Evolutionary conservation across 768 basidiomycete genomes (phyloP), one percentile per base, ranked within the genome.

Genomic region (Suillus hirtellus): DNA sequence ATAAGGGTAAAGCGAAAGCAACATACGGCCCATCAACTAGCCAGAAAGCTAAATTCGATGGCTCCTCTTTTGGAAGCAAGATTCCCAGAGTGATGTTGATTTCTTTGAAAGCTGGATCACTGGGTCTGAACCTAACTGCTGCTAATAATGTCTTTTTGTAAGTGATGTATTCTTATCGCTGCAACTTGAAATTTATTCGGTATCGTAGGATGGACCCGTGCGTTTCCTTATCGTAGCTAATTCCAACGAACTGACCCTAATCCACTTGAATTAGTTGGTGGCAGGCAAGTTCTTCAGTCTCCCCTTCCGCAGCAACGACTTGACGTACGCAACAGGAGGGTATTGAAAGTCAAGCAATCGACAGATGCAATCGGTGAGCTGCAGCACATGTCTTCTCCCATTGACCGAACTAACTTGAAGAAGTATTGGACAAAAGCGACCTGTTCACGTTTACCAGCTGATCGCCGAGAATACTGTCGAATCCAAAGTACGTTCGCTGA

Each of bases 401-500:
- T 64, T 38, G 52, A 60, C 55, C 21, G 49, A 37, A 31, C 60
- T 62, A 42, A 70, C 21, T 44, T 62, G 27, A 46, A 44, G 5
- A 63, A 81, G 84, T 59, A 93, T 94, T 65, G 94, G 94, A 15
- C 94, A 96, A 73, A 90, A 76, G 66, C 93, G 89, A 72, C 79
- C 84, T 1, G 93, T 96, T 38, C 88, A 90, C 66, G 93, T 95
- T 21, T 95, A 94, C 70, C 94, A 95, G 69, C 77, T 96, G 55
- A 93, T 96, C 61, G 92, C 94, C 0, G 93, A 95, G 68, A 83
- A 94, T 68, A 96, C 94, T 0, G 88, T 95, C 1, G 94, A 96
- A 74, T 84, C 90, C 14, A 94, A 92, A 75, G 93, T 88, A 68
- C 9, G 66, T 64, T n/a, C 15, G n/a, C 14, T 37, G 3, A 34